A percentile compares a stretch with the other conserved stretches of the same genome.
Evolutionary conservation across 257 asterid genomes (phyloP).

Genomic region (Buddleja alternifolia): DNA sequence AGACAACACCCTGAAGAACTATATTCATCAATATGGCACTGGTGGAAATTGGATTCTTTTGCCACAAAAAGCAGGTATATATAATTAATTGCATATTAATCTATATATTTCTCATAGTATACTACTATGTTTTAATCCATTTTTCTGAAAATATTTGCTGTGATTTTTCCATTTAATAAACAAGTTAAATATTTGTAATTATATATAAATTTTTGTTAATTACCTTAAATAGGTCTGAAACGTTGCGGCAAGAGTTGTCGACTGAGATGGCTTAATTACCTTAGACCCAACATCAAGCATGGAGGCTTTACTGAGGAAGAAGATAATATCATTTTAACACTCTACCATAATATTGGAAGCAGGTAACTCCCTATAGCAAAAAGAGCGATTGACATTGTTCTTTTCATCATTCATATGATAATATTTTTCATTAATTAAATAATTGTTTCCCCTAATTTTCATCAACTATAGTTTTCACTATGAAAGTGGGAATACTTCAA

Average conservation of each 20-base stretch:
- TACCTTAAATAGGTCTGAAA: slow-evolving; percentile 52
- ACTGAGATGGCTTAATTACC: slow-evolving; percentile 79
- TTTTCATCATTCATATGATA: neutral
- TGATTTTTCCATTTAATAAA: too few species aligned
- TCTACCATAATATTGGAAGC: slow-evolving; percentile 65
- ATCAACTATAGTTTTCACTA: too few species aligned
- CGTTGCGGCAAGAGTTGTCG: slow-evolving; percentile 88
- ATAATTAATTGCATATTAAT: neutral
- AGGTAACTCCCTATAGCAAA: slow-evolving; percentile 34
- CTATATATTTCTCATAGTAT: too few species aligned
- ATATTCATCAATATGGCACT: slow-evolving; percentile 52
- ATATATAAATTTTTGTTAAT: too few species aligned
- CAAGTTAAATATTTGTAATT: too few species aligned
- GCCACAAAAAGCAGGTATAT: slow-evolving; percentile 74
- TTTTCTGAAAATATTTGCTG: neutral
- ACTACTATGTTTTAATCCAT: too few species aligned
- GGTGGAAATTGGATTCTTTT: slow-evolving; percentile 75
- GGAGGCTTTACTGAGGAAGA: slow-evolving; percentile 71
- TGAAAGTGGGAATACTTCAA: too few species aligned
- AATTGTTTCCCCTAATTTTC: too few species aligned
- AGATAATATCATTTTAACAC: slow-evolving; percentile 51
- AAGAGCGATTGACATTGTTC: neutral
- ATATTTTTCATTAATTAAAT: neutral
- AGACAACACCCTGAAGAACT: slow-evolving; percentile 55
- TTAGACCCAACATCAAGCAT: slow-evolving; percentile 68